Evolutionary conservation across 2,329 filamentous ascomycete species (phyloP).

Genomic region (Penicillium sp.): DNA sequence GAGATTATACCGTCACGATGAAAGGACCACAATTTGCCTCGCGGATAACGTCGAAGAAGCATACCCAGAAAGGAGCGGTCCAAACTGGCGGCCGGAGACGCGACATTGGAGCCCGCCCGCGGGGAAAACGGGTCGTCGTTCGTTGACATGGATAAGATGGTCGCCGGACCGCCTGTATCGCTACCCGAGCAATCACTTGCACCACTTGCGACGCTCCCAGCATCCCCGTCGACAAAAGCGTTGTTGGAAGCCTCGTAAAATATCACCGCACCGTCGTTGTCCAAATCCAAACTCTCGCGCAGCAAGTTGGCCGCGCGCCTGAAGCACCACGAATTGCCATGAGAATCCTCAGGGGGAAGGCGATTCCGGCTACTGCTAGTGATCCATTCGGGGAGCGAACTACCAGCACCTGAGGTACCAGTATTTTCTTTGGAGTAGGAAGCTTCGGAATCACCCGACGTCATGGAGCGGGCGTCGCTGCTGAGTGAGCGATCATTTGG

Average conservation of each 20-base stretch:
- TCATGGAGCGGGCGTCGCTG: constrained; percentile 21
- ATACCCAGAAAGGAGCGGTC: constrained; percentile 29
- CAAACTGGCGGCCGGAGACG: constrained; percentile 26
- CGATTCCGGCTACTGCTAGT: constrained; percentile 23
- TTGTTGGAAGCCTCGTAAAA: constrained; percentile 30
- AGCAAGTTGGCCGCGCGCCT: constrained; percentile 45
- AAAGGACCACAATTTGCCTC: constrained; percentile 46
- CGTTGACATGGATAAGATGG: constrained; percentile 32
- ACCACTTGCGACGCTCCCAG: constrained; percentile 6
- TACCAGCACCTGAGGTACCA: constrained; percentile 22
- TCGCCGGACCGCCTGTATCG: constrained; percentile 24
- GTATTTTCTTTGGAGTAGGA: constrained; percentile 26
- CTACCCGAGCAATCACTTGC: constrained; percentile 23
- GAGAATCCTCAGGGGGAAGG: constrained; percentile 28
- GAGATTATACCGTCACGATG: constrained; percentile 40
- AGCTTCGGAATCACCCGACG: constrained; percentile 18
- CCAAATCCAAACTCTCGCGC: constrained; percentile 43
- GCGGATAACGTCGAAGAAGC: constrained; percentile 41
- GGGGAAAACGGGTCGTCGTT: constrained; percentile 33
- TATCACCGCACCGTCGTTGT: constrained; percentile 43
- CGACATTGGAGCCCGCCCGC: constrained; percentile 21
- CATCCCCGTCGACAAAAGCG: constrained; percentile 24
- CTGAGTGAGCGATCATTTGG: constrained; percentile 23
- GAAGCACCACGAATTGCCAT: constrained; percentile 41
- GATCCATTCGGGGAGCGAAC: constrained; percentile 30